These are phyloP conservation scores for Liriodendron chinense DNA, from an alignment of 164 flowering plant genomes.

Conservation along the genomic window DNA sequence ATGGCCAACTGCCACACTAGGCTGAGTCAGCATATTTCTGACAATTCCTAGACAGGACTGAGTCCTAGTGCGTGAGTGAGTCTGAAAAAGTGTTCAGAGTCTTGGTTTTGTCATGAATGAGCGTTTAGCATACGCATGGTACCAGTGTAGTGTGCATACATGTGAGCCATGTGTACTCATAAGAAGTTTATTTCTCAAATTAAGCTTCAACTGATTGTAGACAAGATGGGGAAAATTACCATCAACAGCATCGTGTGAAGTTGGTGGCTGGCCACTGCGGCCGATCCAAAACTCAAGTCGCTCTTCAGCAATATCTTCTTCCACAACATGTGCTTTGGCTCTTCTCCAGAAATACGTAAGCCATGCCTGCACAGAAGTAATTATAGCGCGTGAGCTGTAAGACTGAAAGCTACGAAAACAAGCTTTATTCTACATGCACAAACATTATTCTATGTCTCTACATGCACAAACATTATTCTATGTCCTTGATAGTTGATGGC, in stretches of 20 bases:
- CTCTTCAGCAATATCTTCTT: slow-evolving; percentile 92
- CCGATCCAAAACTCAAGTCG: slow-evolving; percentile 83
- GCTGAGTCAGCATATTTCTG: too few relatives aligned
- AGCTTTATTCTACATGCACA: not conserved
- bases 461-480: too few relatives aligned
- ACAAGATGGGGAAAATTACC: slow-evolving; percentile 40
- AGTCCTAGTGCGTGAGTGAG: too few relatives aligned
- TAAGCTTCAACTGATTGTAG: not conserved
- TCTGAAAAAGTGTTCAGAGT: too few relatives aligned
- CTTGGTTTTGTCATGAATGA: too few relatives aligned
- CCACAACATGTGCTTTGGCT: slow-evolving; percentile 79
- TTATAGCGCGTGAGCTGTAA: not conserved
- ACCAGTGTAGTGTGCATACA: too few relatives aligned
- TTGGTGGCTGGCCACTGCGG: slow-evolving; percentile 71
- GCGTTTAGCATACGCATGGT: too few relatives aligned
- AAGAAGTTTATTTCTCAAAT: not conserved
- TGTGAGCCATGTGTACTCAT: too few relatives aligned
- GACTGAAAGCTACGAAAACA: not conserved
- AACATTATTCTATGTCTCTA: too few relatives aligned
- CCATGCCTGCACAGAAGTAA: slow-evolving; percentile 66
- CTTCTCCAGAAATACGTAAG: slow-evolving; percentile 94
- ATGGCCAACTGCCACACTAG: too few relatives aligned
- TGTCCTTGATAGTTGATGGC: too few relatives aligned
- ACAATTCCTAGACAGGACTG: too few relatives aligned
- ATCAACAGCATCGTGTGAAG: slow-evolving; percentile 91